Evolutionary conservation across 2,329 filamentous ascomycete genomes (phyloP), one percentile per base, ranked within the genome.

Genomic region (Apiospora pterosperma): DNA sequence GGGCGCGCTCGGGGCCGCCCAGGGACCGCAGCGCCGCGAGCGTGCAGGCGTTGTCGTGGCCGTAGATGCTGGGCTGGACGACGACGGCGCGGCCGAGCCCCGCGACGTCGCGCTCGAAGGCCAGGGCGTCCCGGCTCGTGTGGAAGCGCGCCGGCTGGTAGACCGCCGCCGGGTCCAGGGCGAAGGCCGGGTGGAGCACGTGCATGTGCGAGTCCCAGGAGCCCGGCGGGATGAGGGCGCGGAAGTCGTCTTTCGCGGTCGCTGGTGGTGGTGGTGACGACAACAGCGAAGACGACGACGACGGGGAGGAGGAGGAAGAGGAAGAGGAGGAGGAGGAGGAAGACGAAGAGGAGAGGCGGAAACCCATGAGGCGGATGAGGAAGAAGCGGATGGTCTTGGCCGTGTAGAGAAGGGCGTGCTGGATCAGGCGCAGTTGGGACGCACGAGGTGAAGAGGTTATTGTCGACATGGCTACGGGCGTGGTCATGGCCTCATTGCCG

Each of bases 181-280:
- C 81, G 70, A 84, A 89, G 8, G 73, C 72, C 0, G 84, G 85
- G 62, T 88, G 84, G 60, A 88, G 79, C 38, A 89, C 81, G 72
- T 90, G 88, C 84, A 89, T 89, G 72, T 89, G 87, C 61, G 82
- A 84, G 71, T 88, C 86, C 86, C 86, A 89, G 64, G 86, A 78
- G 16, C 77, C 76, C 16, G 67, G 64, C 4, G 83, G 82, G 63
- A 82, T 78, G 36, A 66, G 67, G 25, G 36, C 7, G 16, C 38
- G 58, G 41, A 65, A 63, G 55, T 52, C 58, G 8, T 36, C 0
- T 16, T 36, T 60, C n/a, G 4, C 14, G 38, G 19, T 19, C 10
- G 38, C 38, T 10, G 19, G 10, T 10, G 11, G 19, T 41, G 38
- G 10, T 41, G 11, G 38, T 41, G 38, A 19, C 38, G 38, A 41